Percentiles rank a stretch among this genome's conserved stretches.
phyloP scores from a whole-genome alignment of 176 grass and related monocot species.

The Rhynchospora tenuis region DNA sequence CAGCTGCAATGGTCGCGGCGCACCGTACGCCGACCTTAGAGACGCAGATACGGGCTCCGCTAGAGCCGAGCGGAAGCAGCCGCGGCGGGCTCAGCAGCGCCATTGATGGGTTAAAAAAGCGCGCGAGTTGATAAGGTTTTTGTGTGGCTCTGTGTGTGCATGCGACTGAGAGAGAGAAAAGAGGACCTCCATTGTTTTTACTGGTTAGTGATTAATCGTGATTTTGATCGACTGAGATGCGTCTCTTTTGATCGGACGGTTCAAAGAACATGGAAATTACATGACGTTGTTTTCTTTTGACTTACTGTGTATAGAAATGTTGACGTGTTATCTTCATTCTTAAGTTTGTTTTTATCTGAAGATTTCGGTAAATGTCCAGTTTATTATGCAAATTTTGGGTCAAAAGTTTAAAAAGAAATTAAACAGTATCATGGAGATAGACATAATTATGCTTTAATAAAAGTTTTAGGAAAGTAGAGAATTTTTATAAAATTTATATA shows the following conservation, averaged over 20 bases:
- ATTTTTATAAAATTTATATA: too few species aligned
- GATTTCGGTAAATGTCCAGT: not conserved
- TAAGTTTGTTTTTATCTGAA: not conserved
- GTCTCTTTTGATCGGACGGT: constrained; percentile 1
- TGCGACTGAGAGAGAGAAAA: not conserved
- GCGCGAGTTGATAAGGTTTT: constrained; percentile 18
- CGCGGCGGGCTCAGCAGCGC: constrained; percentile 70
- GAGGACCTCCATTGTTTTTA: not conserved
- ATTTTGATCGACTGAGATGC: not conserved
- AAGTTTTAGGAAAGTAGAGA: too few species aligned
- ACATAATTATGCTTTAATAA: too few species aligned
- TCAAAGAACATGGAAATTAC: not conserved
- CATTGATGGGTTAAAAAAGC: constrained; percentile 31
- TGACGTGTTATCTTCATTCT: not conserved
- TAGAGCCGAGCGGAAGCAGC: constrained; percentile 44
- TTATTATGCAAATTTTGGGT: too few species aligned
- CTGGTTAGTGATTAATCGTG: too few species aligned
- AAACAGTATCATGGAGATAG: too few species aligned
- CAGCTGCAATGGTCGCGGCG: constrained; percentile 42
- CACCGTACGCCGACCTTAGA: constrained; percentile 19
- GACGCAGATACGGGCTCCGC: not conserved
- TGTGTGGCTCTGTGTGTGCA: not conserved
- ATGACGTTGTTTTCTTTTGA: not conserved
- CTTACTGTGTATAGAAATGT: not conserved
- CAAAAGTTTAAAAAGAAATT: too few species aligned